Conservation (phyloP, 306 rosid species). For the Herpetospermum pedunculosum region DNA sequence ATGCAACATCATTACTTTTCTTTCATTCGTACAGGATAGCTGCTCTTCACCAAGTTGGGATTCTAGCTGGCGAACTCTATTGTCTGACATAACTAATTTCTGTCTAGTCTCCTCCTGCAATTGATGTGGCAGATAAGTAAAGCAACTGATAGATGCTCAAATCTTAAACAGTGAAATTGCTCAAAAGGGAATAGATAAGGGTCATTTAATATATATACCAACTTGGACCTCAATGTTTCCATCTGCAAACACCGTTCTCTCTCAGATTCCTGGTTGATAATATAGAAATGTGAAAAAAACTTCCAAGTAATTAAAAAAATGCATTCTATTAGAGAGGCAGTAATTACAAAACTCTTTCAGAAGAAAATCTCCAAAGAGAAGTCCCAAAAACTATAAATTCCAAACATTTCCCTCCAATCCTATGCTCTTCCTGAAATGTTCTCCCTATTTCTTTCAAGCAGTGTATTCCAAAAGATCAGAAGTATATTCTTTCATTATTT, state of each 20-base stretch:
- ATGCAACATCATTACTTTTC: constrained; percentile 33
- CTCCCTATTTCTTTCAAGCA: constrained; percentile 1
- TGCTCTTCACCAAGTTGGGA: constrained; percentile 58
- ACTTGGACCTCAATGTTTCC: constrained; percentile 76
- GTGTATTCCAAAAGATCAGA: not conserved
- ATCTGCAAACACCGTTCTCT: constrained; percentile 53
- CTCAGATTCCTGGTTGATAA: constrained; percentile 56
- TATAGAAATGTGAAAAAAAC: not conserved
- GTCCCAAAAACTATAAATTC: not conserved
- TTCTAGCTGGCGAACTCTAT: constrained; percentile 80
- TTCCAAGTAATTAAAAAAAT: not conserved
- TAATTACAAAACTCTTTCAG: not conserved
- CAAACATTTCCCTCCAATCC: not conserved
- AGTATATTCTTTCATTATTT: not conserved
- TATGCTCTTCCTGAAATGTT: not conserved
- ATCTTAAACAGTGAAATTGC: not conserved
- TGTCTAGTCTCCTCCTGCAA: constrained; percentile 82
- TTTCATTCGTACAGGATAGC: constrained; percentile 40
- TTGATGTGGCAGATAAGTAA: constrained; percentile 15
- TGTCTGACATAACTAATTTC: constrained; percentile 68
- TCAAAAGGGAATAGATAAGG: not conserved
- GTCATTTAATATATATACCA: constrained; percentile 37
- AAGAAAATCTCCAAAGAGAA: not conserved
- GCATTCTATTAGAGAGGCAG: not conserved
- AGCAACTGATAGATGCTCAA: constrained; percentile 8